These are phyloP conservation scores for Rhodotorula sphaerocarpa DNA, from an alignment of 768 basidiomycete species.

Conservation along the genomic window DNA sequence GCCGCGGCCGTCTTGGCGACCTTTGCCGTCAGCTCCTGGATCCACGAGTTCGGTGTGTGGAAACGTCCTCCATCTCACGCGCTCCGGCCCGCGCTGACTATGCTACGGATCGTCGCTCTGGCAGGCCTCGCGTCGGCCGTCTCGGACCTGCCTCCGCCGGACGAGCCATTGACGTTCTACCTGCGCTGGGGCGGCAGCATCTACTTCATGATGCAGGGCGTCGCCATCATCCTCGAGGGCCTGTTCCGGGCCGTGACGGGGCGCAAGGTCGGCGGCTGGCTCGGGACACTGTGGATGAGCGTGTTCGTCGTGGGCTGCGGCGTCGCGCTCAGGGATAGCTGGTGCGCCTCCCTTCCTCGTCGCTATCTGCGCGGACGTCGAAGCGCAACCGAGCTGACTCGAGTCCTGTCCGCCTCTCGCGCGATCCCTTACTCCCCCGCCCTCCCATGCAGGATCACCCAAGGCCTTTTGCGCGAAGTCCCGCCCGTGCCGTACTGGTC, in stretches of 20 bases:
- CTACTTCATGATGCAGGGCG: conserved; percentile 29
- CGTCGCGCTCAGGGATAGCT: not conserved
- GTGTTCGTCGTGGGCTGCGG: not conserved
- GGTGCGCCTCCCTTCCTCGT: conserved; percentile 6
- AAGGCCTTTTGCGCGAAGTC: conserved; percentile 24
- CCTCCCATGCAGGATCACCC: conserved; percentile 5
- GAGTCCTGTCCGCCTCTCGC: not conserved
- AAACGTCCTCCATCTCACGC: not conserved
- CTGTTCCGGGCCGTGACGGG: not conserved
- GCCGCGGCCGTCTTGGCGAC: conserved; percentile 4
- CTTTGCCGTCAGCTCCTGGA: conserved; percentile 18
- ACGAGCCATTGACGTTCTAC: conserved; percentile 6
- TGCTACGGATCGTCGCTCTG: not conserved
- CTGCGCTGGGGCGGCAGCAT: conserved; percentile 17
- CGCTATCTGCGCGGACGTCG: not conserved
- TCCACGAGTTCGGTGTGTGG: conserved; percentile 26
- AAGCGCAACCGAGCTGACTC: too few relatives aligned
- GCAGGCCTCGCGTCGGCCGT: conserved; percentile 17
- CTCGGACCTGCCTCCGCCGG: conserved; percentile 1
- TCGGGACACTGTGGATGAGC: conserved; percentile 10
- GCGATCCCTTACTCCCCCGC: not conserved
- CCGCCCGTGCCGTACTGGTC: conserved; percentile 21
- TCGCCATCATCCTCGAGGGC: conserved; percentile 27
- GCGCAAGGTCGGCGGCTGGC: conserved; percentile 1
- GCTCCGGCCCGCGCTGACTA: not conserved